phyloP scores from a whole-genome alignment of 306 rosid species.

The Rosa persica region DNA sequence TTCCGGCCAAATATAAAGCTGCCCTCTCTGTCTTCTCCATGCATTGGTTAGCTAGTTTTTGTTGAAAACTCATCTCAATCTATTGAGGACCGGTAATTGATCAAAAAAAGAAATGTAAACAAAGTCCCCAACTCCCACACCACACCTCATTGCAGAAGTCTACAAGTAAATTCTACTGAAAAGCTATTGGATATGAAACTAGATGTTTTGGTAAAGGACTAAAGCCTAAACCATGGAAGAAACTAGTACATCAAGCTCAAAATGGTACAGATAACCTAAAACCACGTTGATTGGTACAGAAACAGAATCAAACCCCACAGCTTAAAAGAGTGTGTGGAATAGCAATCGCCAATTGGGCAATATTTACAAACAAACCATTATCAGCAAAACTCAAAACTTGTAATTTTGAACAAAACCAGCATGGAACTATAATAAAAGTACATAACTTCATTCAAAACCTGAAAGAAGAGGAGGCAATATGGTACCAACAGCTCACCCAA shows the following conservation, averaged over 20 bases:
- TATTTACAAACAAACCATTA: not conserved
- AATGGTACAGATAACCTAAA: not conserved
- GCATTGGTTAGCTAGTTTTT: not conserved
- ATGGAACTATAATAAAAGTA: not conserved
- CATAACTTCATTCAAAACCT: not conserved
- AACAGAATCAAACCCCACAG: not conserved
- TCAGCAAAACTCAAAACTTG: not conserved
- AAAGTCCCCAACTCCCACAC: not conserved
- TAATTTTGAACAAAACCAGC: not conserved
- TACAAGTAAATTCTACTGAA: not conserved
- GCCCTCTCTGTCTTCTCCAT: not conserved
- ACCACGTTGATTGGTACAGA: not conserved
- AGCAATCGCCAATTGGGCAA: not conserved
- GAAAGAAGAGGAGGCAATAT: not conserved
- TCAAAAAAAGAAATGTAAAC: not conserved
- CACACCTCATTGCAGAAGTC: not conserved
- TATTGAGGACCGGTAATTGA: not conserved
- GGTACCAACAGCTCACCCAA: slow-evolving; percentile 5
- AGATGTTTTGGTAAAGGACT: not conserved
- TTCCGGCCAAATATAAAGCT: not conserved
- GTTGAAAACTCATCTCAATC: not conserved
- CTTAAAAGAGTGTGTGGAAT: not conserved
- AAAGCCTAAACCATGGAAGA: not conserved
- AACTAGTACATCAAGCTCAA: not conserved
- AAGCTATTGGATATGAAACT: not conserved